These are phyloP conservation scores for Grigorovia transvaalensis DNA, from an alignment of 805 yeast genomes.

Conservation along the genomic window DNA sequence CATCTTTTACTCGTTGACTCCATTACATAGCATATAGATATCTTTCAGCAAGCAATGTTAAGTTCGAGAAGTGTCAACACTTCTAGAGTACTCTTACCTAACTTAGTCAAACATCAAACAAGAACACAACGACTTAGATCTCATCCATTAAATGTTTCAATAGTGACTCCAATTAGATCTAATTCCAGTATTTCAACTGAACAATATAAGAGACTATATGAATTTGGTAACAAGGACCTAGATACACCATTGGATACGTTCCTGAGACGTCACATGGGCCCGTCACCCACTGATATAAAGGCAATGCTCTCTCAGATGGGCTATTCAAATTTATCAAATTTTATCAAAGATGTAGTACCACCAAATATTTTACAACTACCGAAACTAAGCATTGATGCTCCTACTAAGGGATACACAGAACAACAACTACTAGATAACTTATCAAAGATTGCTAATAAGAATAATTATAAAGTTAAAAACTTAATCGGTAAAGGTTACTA, in stretches of 20 bases:
- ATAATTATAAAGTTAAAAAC: slow-evolving; percentile 53
- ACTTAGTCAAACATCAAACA: background rate
- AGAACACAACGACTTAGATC: background rate
- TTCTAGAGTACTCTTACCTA: background rate
- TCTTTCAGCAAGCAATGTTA: background rate
- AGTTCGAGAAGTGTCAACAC: background rate
- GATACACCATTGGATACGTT: slow-evolving; percentile 60
- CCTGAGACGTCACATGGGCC: slow-evolving; percentile 85
- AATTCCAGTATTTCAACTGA: slow-evolving; percentile 3
- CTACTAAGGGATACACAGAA: slow-evolving; percentile 69
- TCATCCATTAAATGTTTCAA: background rate
- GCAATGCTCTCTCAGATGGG: slow-evolving; percentile 61
- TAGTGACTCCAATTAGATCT: background rate
- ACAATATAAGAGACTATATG: slow-evolving; percentile 38
- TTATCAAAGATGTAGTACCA: slow-evolving; percentile 69
- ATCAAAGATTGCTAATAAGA: slow-evolving; percentile 59
- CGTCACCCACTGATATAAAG: slow-evolving; percentile 49
- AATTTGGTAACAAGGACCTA: slow-evolving; percentile 24
- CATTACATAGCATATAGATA: no score
- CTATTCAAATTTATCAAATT: slow-evolving; percentile 54
- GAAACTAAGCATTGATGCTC: slow-evolving; percentile 48
- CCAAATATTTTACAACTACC: slow-evolving; percentile 60
- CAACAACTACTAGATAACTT: slow-evolving; percentile 65
- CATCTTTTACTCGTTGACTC: no score
- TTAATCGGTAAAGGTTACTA: slow-evolving; percentile 92